Conservation (phyloP, 805 yeast species). For the Metschnikowia borealis region DNA sequence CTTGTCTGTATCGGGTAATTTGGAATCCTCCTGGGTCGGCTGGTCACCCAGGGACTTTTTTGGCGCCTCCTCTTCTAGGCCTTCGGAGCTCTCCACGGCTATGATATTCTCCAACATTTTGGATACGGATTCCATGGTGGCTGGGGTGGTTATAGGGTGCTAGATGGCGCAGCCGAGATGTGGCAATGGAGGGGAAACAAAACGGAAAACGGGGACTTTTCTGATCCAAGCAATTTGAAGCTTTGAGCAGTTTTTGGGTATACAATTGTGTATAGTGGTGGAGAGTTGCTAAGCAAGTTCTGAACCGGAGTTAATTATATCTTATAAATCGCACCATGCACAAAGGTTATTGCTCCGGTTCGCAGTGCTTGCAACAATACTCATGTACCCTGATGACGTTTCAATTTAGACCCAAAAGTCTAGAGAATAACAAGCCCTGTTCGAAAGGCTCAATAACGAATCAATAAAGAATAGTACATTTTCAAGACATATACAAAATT, state of each 20-base stretch:
- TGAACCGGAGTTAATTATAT: not conserved
- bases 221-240: not conserved
- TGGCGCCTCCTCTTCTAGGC: not conserved
- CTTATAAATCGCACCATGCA: not conserved
- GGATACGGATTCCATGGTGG: conserved; percentile 35
- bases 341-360: not conserved
- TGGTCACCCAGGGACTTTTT: not conserved
- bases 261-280: not conserved
- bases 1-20: not conserved
- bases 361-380: conserved; percentile 2
- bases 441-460: no score
- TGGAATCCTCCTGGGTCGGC: not conserved
- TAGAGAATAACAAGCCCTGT: no score
- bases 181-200: not conserved
- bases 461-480: no score
- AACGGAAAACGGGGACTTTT: not conserved
- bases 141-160: not conserved
- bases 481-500: no score
- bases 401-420: not conserved
- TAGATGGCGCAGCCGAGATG: not conserved
- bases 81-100: conserved; percentile 21
- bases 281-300: not conserved
- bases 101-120: conserved; percentile 35
- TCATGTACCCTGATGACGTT: not conserved
- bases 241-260: not conserved